Evolutionary conservation across 2,329 filamentous ascomycete species (phyloP).

Genomic region (Albophoma yamanashiensis): DNA sequence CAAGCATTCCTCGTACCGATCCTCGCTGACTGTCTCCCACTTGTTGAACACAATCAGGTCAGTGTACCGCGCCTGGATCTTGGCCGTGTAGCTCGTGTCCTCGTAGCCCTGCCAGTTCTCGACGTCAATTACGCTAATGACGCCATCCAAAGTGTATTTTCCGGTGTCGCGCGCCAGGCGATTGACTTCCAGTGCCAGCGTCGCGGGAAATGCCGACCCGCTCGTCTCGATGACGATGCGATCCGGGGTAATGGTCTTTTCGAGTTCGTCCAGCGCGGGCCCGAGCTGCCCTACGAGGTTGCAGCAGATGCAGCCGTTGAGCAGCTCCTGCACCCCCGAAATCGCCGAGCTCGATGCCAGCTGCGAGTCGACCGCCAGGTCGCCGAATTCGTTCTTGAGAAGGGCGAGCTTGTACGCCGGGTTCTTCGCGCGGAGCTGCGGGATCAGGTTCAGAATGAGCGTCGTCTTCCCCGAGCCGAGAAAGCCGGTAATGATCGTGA

Average conservation of each 20-base stretch:
- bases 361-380: constrained; percentile 86
- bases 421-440: constrained; percentile 69
- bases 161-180: constrained; percentile 59
- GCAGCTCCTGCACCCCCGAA: constrained; percentile 80
- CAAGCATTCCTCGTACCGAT: constrained; percentile 64
- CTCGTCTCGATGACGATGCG: constrained; percentile 91
- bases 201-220: constrained; percentile 80
- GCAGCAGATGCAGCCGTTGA: constrained; percentile 98
- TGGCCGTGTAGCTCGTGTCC: constrained; percentile 80
- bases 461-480: constrained; percentile 95
- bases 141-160: constrained; percentile 70
- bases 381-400: constrained; percentile 96
- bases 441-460: constrained; percentile 84
- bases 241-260: constrained; percentile 49
- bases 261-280: constrained; percentile 68
- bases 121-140: constrained; percentile 82
- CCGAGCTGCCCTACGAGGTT: constrained; percentile 89
- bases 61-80: constrained; percentile 80
- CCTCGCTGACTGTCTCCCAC: constrained; percentile 69
- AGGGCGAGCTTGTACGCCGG: constrained; percentile 78
- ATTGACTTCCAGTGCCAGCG: constrained; percentile 83
- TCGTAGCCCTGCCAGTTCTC: constrained; percentile 95
- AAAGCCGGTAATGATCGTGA: constrained; percentile 95
- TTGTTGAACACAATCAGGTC: constrained; percentile 90
- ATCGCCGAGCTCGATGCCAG: constrained; percentile 76